Conservation (phyloP, 2,329 filamentous ascomycete genomes). For the Periconia digitata region DNA sequence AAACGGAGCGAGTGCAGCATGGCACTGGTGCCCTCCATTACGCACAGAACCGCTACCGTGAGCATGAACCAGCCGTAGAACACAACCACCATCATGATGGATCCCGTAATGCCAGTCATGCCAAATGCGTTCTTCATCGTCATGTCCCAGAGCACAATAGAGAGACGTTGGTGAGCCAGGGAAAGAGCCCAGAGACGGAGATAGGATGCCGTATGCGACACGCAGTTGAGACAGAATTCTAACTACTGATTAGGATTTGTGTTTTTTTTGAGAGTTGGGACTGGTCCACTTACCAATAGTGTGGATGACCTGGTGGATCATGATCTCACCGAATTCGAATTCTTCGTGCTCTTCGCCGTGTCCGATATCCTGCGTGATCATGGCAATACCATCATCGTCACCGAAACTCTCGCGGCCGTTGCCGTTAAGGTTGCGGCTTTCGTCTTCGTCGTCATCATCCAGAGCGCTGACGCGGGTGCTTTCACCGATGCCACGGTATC, state of each 20-base stretch:
- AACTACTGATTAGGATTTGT: conserved; percentile 22
- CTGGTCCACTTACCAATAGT: conserved; percentile 76
- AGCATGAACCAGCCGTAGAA: conserved; percentile 92
- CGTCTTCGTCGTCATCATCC: conserved; percentile 79
- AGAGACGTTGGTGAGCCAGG: conserved; percentile 95
- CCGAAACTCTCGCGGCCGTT: conserved; percentile 64
- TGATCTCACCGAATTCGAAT: conserved; percentile 94
- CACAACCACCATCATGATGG: conserved; percentile 76
- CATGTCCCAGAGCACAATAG: conserved; percentile 95
- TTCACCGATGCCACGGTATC: conserved; percentile 93
- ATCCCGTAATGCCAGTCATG: conserved; percentile 66
- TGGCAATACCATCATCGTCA: conserved; percentile 77
- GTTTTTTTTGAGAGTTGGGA: not conserved
- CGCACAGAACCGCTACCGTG: conserved; percentile 76
- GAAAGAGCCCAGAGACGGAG: conserved; percentile 97
- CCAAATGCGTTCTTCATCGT: conserved; percentile 78
- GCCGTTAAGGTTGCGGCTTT: conserved; percentile 58
- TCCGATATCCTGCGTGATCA: conserved; percentile 82
- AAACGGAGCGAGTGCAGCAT: conserved; percentile 92
- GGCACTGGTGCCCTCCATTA: conserved; percentile 95
- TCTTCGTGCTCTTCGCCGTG: conserved; percentile 83
- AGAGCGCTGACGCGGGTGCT: conserved; percentile 83
- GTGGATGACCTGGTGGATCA: conserved; percentile 99
- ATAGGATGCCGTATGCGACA: conserved; percentile 98
- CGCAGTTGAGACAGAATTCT: conserved; percentile 99